phyloP scores from a whole-genome alignment of 192 early-diverging fungal species.

The Linnemannia schmuckeri region DNA sequence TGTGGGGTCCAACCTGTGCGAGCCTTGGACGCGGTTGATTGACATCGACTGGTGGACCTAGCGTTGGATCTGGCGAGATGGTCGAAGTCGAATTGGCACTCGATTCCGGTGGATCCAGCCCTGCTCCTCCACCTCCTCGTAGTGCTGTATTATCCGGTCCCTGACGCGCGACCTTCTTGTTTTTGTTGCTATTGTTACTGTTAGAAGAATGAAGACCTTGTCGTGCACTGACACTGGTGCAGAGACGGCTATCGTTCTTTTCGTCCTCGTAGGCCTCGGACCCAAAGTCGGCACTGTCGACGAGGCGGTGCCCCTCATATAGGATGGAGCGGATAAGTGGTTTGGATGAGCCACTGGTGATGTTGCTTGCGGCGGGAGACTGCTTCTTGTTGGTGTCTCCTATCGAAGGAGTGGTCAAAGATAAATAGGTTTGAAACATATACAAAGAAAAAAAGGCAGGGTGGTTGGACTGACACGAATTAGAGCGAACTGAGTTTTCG shows the following conservation, averaged over 20 bases:
- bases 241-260: constrained; percentile 13
- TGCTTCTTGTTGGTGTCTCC: neutral
- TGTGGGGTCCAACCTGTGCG: constrained; percentile 21
- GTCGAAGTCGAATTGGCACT: neutral
- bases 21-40: constrained; percentile 14
- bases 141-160: neutral
- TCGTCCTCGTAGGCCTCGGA: constrained; percentile 12
- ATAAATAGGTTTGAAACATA: neutral
- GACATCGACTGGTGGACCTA: neutral
- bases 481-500: neutral
- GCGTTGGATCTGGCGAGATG: neutral
- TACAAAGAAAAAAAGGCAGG: neutral
- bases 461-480: neutral
- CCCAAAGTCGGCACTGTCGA: constrained; percentile 9
- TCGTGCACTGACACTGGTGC: neutral
- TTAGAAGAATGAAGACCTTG: neutral
- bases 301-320: constrained; percentile 7
- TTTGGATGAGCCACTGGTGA: neutral
- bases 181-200: neutral
- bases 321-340: constrained; percentile 19
- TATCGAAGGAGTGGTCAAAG: neutral
- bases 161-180: neutral
- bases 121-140: neutral
- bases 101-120: neutral
- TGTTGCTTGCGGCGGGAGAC: neutral